Conservation (phyloP, 805 yeast species). For the Kluyveromyces siamensis region DNA sequence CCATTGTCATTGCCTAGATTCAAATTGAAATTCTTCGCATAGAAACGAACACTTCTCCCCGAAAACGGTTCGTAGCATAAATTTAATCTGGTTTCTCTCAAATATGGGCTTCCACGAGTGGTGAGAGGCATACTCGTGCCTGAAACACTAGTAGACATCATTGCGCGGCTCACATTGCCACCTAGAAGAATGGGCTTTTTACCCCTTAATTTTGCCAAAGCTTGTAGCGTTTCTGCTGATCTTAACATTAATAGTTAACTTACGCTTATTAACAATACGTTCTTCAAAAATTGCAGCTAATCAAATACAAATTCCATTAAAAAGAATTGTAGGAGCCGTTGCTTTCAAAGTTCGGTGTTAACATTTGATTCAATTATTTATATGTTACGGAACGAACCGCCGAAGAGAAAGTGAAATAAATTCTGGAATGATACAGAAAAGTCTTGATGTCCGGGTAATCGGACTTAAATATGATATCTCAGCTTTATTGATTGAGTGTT, state of each 20-base stretch:
- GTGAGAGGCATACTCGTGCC: neutral
- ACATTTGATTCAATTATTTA: too few species aligned
- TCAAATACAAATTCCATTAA: too few species aligned
- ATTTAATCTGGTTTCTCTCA: neutral
- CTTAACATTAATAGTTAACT: neutral
- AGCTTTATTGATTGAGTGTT: too few species aligned
- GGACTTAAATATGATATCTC: too few species aligned
- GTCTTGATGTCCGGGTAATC: neutral
- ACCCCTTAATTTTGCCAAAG: neutral
- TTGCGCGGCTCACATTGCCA: neutral
- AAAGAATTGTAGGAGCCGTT: too few species aligned
- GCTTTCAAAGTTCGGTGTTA: too few species aligned
- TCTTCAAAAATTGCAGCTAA: neutral
- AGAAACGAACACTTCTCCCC: neutral
- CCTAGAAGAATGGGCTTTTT: neutral
- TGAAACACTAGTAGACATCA: neutral
- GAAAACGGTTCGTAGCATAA: conserved; percentile 1
- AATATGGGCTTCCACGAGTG: neutral
- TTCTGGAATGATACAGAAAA: neutral
- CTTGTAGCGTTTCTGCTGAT: neutral
- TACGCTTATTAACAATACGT: neutral
- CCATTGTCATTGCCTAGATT: conserved; percentile 30
- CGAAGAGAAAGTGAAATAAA: neutral
- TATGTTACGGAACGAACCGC: neutral
- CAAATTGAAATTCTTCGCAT: conserved; percentile 1